Percentiles rank a stretch among this genome's conserved stretches.
phyloP scores from a whole-genome alignment of 805 yeast genomes.

The Zygosaccharomyces pseudorouxii region DNA sequence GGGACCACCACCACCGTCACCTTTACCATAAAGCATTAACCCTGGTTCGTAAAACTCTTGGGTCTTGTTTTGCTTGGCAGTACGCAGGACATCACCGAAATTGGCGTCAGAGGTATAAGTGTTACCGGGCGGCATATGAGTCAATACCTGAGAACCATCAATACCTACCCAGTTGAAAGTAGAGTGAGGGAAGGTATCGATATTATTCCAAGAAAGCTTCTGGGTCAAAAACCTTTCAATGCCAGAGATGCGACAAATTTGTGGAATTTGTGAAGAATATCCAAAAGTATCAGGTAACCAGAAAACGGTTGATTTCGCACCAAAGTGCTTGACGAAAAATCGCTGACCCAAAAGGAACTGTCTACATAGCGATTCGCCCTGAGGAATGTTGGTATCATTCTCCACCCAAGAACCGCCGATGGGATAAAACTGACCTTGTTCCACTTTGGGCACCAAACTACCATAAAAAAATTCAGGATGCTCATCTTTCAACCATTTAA shows the following conservation, averaged over 20 bases:
- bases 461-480: constrained; percentile 75
- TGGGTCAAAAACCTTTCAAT: constrained; percentile 85
- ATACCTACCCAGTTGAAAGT: constrained; percentile 95
- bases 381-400: constrained; percentile 93
- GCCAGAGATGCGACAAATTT: constrained; percentile 81
- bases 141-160: constrained; percentile 88
- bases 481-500: constrained; percentile 81
- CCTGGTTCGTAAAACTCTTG: constrained; percentile 76
- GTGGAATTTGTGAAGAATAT: constrained; percentile 92
- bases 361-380: constrained; percentile 84
- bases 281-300: constrained; percentile 99
- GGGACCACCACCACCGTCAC: constrained; percentile 99
- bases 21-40: constrained; percentile 79
- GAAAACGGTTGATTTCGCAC: constrained; percentile 64
- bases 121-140: constrained; percentile 97
- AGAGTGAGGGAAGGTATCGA: constrained; percentile 81
- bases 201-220: constrained; percentile 93
- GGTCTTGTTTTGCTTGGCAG: constrained; percentile 77
- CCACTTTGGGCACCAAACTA: constrained; percentile 56
- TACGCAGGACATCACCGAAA: constrained; percentile 85
- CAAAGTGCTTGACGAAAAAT: constrained; percentile 75
- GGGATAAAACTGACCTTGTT: constrained; percentile 74
- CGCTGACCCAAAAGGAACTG: constrained; percentile 90
- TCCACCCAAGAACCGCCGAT: constrained; percentile 99
- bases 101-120: constrained; percentile 92